Conservation (phyloP, 1,284 basidiomycete species). For the Testicularia cyperi region DNA sequence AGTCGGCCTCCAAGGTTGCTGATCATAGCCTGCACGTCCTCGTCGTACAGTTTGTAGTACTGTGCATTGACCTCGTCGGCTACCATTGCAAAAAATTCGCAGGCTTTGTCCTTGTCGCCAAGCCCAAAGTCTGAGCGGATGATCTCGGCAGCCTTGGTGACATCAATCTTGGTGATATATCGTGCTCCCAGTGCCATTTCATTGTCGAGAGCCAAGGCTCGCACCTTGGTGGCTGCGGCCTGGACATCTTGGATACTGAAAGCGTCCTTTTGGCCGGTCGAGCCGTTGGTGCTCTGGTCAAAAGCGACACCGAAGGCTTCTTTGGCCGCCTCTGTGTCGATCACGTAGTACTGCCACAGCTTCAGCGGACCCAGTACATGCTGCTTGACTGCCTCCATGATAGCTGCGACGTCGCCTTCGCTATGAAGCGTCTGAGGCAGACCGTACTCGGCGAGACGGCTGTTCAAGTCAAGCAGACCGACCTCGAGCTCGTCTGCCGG, state of each 20-base stretch:
- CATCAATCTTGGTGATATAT: slow-evolving; percentile 43
- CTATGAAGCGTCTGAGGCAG: slow-evolving; percentile 40
- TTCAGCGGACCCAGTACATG: slow-evolving; percentile 41
- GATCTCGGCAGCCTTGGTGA: slow-evolving; percentile 19
- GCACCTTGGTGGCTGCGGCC: slow-evolving; percentile 18
- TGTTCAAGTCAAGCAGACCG: slow-evolving; percentile 39
- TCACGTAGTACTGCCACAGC: slow-evolving; percentile 54
- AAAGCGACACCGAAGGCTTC: slow-evolving; percentile 23
- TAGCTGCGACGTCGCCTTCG: slow-evolving; percentile 33
- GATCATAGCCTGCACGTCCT: slow-evolving; percentile 47
- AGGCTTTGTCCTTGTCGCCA: slow-evolving; percentile 11
- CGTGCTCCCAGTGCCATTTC: slow-evolving; percentile 37
- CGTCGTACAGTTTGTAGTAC: slow-evolving; percentile 45
- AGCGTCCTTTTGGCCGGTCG: no score
- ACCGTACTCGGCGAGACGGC: slow-evolving; percentile 15
- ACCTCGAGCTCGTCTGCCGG: slow-evolving; percentile 53
- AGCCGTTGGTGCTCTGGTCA: background rate
- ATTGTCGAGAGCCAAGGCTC: slow-evolving; percentile 36
- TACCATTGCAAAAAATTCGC: slow-evolving; percentile 29
- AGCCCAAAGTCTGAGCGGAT: slow-evolving; percentile 16
- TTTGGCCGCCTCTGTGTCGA: slow-evolving; percentile 39
- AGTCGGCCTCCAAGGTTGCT: slow-evolving; percentile 46
- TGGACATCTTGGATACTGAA: slow-evolving; percentile 3
- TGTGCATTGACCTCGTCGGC: slow-evolving; percentile 43
- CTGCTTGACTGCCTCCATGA: slow-evolving; percentile 43